These are phyloP conservation scores for Allomyces macrogynus DNA, from an alignment of 192 early-diverging fungal genomes.

Conservation along the genomic window DNA sequence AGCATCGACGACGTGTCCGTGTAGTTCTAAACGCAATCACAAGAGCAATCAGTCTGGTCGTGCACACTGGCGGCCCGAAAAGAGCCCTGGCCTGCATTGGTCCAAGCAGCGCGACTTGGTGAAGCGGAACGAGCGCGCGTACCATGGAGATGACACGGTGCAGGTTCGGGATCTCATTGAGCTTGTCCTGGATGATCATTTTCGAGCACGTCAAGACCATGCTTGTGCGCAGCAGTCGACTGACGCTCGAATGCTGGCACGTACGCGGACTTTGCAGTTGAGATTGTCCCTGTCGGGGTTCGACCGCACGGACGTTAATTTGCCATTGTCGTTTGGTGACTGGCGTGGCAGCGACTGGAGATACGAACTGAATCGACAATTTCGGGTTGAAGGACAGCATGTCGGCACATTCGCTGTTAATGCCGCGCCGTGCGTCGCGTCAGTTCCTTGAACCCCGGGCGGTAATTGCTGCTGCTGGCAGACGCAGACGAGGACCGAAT, in stretches of 20 bases:
- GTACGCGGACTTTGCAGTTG: neutral
- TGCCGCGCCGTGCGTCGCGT: neutral
- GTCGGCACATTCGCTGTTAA: neutral
- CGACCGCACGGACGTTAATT: too few species aligned
- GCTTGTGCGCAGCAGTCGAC: too few species aligned
- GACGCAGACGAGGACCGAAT: neutral
- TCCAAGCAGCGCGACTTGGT: neutral
- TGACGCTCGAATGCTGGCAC: too few species aligned
- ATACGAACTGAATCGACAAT: neutral
- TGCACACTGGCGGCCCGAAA: too few species aligned
- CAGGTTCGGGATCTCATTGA: neutral
- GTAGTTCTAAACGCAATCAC: neutral
- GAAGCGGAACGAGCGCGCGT: neutral
- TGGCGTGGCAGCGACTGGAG: too few species aligned
- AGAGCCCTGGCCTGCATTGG: too few species aligned
- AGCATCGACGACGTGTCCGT: neutral
- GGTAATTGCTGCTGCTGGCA: neutral
- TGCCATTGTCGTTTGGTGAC: too few species aligned
- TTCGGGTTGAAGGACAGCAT: constrained; percentile 1
- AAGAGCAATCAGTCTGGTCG: neutral
- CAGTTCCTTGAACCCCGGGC: neutral
- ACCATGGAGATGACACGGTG: neutral
- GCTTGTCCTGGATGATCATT: neutral
- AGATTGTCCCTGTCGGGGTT: neutral
- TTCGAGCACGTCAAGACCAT: too few species aligned